phyloP scores from a whole-genome alignment of 2,329 filamentous ascomycete genomes.

The Knoxdaviesia proteae region DNA sequence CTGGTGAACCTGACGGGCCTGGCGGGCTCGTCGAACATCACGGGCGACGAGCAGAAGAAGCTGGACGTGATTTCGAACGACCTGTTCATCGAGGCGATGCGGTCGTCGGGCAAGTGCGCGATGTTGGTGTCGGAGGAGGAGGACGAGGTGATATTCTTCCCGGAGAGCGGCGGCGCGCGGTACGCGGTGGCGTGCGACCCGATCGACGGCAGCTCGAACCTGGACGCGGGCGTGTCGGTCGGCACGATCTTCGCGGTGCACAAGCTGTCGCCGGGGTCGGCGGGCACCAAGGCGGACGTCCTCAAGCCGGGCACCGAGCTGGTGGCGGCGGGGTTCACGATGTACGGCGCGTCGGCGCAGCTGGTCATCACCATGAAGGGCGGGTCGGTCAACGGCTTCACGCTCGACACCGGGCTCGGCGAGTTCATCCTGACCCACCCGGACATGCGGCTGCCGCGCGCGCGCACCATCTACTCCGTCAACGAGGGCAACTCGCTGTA shows the following conservation, averaged over 20 bases:
- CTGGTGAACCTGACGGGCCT: conserved; percentile 91
- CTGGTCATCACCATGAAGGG: conserved; percentile 94
- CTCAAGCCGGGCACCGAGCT: conserved; percentile 79
- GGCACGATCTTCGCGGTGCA: conserved; percentile 94
- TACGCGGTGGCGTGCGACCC: conserved; percentile 96
- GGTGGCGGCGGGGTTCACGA: conserved; percentile 92
- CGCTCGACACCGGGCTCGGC: conserved; percentile 84
- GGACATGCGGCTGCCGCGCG: conserved; percentile 68
- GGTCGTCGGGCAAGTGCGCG: conserved; percentile 72
- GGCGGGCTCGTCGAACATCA: conserved; percentile 83
- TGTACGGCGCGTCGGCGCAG: conserved; percentile 96
- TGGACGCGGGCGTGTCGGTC: conserved; percentile 93
- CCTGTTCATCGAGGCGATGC: conserved; percentile 90
- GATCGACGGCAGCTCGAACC: conserved; percentile 92
- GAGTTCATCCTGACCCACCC: conserved; percentile 98
- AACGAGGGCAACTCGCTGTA: conserved; percentile 97
- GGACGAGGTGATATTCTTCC: conserved; percentile 78
- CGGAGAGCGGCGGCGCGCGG: conserved; percentile 50
- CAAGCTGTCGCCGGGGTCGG: conserved; percentile 60
- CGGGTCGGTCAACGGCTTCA: conserved; percentile 89
- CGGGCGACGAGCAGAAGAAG: conserved; percentile 98
- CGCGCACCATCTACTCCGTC: conserved; percentile 80
- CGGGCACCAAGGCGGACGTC: conserved; percentile 64
- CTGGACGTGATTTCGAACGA: conserved; percentile 98
- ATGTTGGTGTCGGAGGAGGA: conserved; percentile 96